These are phyloP conservation scores for Neolentinus lepideus DNA, from an alignment of 1,284 basidiomycete genomes.

Conservation along the genomic window DNA sequence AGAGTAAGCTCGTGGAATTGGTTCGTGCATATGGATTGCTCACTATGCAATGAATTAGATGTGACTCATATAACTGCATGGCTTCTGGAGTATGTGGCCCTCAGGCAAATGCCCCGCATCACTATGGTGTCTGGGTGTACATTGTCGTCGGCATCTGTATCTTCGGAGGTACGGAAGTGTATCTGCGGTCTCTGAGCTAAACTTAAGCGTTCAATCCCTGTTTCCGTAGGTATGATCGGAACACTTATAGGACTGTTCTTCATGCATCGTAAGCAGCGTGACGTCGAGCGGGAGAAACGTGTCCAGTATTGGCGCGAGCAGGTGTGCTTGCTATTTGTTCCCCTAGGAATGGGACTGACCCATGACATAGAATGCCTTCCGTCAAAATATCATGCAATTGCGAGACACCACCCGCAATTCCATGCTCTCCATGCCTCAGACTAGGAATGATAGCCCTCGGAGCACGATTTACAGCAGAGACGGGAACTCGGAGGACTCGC, in stretches of 20 bases:
- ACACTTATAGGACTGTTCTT: slow-evolving; percentile 64
- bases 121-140: slow-evolving; percentile 67
- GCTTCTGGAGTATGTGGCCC: slow-evolving; percentile 53
- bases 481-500: slow-evolving; percentile 39
- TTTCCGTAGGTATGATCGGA: slow-evolving; percentile 53
- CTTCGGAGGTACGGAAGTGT: slow-evolving; percentile 43
- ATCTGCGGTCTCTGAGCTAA: background rate
- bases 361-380: slow-evolving; percentile 54
- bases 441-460: slow-evolving; percentile 28
- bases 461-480: slow-evolving; percentile 42
- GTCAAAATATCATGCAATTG: slow-evolving; percentile 73
- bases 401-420: slow-evolving; percentile 62
- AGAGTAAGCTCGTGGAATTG: slow-evolving; percentile 44
- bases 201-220: background rate
- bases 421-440: slow-evolving; percentile 40
- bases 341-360: slow-evolving; percentile 2
- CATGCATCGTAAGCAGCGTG: slow-evolving; percentile 64
- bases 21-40: background rate
- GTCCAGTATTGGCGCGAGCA: slow-evolving; percentile 86
- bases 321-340: slow-evolving; percentile 27
- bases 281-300: slow-evolving; percentile 72
- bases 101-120: slow-evolving; percentile 52
- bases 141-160: slow-evolving; percentile 68
- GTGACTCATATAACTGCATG: slow-evolving; percentile 71
- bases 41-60: slow-evolving; percentile 33